Percentiles rank a stretch among this genome's conserved stretches.
Evolutionary conservation across 2,329 filamentous ascomycete genomes (phyloP).

Genomic region (Camillea tinctor): DNA sequence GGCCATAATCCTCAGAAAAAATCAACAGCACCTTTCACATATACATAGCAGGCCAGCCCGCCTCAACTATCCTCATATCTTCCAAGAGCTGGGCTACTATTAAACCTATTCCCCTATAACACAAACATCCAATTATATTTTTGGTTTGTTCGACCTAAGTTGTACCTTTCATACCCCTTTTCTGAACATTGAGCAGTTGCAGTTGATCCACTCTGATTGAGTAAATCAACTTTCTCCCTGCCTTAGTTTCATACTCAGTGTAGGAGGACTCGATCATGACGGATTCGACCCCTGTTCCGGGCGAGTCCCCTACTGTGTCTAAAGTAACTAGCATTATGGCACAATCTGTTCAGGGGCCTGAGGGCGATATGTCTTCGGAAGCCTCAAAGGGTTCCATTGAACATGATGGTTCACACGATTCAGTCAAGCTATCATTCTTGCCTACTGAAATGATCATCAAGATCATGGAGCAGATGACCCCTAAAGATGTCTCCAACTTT

Average conservation of each 20-base stretch:
- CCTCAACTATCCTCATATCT: neutral
- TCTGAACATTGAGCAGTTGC: neutral
- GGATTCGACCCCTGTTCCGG: no score
- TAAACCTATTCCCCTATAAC: neutral
- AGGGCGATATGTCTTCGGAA: neutral
- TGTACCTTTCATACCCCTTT: neutral
- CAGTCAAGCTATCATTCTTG: conserved; percentile 27
- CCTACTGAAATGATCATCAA: conserved; percentile 50
- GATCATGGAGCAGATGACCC: conserved; percentile 45
- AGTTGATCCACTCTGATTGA: neutral
- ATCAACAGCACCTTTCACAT: neutral
- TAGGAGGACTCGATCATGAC: no score
- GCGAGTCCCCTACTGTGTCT: neutral
- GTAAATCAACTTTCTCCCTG: neutral
- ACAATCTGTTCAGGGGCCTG: neutral
- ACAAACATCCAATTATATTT: neutral
- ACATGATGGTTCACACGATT: neutral
- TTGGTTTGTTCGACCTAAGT: neutral
- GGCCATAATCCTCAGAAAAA: neutral
- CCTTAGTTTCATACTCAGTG: neutral
- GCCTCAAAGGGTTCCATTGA: neutral
- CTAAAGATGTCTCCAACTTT: conserved; percentile 40
- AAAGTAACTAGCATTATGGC: neutral
- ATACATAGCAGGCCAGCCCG: neutral
- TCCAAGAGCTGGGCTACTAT: neutral